Conservation (phyloP, 2,329 filamentous ascomycete genomes). For the Fusarium sp. region DNA sequence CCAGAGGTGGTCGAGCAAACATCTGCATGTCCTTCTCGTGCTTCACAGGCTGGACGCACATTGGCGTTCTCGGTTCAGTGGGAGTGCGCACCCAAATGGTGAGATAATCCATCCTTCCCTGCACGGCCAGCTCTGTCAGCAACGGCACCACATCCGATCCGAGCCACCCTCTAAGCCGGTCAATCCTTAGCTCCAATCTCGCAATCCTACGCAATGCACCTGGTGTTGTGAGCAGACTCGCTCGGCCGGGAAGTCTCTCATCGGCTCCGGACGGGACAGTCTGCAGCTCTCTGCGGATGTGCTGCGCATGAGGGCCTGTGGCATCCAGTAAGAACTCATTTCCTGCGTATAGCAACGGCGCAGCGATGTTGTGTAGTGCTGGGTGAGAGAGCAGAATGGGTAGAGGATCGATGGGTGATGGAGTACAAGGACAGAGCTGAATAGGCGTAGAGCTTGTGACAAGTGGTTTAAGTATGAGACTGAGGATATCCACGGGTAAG, state of each 20-base stretch:
- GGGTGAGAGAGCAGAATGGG: constrained; percentile 50
- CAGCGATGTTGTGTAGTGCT: constrained; percentile 48
- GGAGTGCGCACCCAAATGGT: constrained; percentile 35
- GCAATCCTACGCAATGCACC: constrained; percentile 44
- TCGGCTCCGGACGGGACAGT: constrained; percentile 24
- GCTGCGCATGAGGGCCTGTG: constrained; percentile 44
- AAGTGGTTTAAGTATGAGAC: constrained; percentile 48
- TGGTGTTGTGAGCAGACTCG: constrained; percentile 41
- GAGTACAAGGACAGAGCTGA: constrained; percentile 47
- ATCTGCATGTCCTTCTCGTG: constrained; percentile 29
- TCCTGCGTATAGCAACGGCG: constrained; percentile 48
- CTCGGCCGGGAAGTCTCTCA: constrained; percentile 19
- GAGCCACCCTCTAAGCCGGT: constrained; percentile 50
- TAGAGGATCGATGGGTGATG: constrained; percentile 40
- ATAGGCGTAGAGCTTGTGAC: constrained; percentile 43
- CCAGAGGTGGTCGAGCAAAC: constrained; percentile 48
- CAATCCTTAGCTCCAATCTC: constrained; percentile 46
- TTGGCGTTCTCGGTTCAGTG: constrained; percentile 10
- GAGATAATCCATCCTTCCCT: constrained; percentile 47
- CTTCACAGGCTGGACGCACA: constrained; percentile 14
- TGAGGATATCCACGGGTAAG: constrained; percentile 50
- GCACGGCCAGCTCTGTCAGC: constrained; percentile 49
- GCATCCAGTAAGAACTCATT: constrained; percentile 49
- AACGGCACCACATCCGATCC: constrained; percentile 45
- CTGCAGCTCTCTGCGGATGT: constrained; percentile 44